Evolutionary conservation across 352 stramenopile species (phyloP).

Genomic region (Phytophthora crassamura): DNA sequence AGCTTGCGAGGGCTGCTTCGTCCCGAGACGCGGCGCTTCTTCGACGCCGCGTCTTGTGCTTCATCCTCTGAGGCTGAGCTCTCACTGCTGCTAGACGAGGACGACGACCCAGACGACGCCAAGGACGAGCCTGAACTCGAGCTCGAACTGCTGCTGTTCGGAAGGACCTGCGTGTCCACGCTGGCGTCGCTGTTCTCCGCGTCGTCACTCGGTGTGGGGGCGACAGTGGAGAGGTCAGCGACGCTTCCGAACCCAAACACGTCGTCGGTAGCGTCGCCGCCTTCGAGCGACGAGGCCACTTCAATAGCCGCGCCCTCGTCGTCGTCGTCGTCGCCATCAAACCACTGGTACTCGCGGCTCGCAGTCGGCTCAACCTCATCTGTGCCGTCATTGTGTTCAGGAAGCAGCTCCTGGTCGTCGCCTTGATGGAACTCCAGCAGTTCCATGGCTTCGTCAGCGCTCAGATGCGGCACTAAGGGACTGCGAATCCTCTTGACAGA

Average conservation of each 20-base stretch:
- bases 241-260: conserved; percentile 32
- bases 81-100: conserved; percentile 29
- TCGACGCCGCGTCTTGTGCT: background rate
- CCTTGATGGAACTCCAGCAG: conserved; percentile 33
- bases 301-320: conserved; percentile 26
- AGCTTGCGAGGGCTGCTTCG: conserved; percentile 28
- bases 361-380: conserved; percentile 18
- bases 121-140: conserved; percentile 33
- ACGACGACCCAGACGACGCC: conserved; percentile 24
- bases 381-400: conserved; percentile 15
- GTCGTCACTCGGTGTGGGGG: conserved; percentile 2
- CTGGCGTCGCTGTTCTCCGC: conserved; percentile 40
- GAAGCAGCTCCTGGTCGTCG: conserved; percentile 28
- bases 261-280: conserved; percentile 28
- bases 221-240: conserved; percentile 15
- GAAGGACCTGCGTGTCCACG: conserved; percentile 30
- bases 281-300: conserved; percentile 20
- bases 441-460: conserved; percentile 40
- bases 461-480: conserved; percentile 30
- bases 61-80: conserved; percentile 42
- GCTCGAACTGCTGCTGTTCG: conserved; percentile 34
- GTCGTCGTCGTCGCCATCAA: conserved; percentile 43
- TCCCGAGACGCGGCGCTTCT: conserved; percentile 23
- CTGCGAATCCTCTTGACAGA: conserved; percentile 20
- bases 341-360: conserved; percentile 44